Conservation (phyloP, 441 rosid genomes). For the Adansonia madagascariensis region DNA sequence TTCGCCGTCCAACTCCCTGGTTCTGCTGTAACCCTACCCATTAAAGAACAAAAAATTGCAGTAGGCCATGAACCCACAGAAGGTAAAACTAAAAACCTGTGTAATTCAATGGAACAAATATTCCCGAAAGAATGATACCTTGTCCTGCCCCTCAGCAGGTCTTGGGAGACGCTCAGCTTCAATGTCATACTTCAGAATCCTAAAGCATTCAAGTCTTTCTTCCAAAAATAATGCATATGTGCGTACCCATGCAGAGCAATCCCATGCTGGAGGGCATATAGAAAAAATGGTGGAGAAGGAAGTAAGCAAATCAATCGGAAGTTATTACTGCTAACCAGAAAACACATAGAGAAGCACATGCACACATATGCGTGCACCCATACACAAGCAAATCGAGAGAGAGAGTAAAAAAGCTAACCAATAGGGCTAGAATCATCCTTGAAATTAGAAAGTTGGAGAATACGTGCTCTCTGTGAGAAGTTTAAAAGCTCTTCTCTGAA, state of each 20-base stretch:
- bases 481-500: constrained; percentile 82
- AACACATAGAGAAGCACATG: neutral
- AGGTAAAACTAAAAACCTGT: constrained; percentile 4
- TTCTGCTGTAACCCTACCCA: constrained; percentile 82
- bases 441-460: constrained; percentile 89
- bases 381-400: constrained; percentile 10
- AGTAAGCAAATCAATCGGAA: constrained; percentile 19
- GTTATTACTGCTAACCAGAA: neutral
- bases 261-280: constrained; percentile 70
- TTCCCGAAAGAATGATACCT: constrained; percentile 48
- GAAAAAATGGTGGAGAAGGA: constrained; percentile 11
- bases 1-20: constrained; percentile 84
- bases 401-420: constrained; percentile 44
- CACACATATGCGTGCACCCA: neutral
- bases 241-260: constrained; percentile 99
- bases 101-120: constrained; percentile 5
- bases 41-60: constrained; percentile 29
- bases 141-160: constrained; percentile 79
- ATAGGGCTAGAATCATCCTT: constrained; percentile 99
- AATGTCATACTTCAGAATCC: constrained; percentile 84
- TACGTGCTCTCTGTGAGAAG: constrained; percentile 78
- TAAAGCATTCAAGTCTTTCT: constrained; percentile 95
- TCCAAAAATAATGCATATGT: constrained; percentile 93
- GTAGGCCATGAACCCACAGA: constrained; percentile 3
- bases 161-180: constrained; percentile 89